Evolutionary conservation across 306 rosid species (phyloP).

Genomic region (Cicer yamashitae): DNA sequence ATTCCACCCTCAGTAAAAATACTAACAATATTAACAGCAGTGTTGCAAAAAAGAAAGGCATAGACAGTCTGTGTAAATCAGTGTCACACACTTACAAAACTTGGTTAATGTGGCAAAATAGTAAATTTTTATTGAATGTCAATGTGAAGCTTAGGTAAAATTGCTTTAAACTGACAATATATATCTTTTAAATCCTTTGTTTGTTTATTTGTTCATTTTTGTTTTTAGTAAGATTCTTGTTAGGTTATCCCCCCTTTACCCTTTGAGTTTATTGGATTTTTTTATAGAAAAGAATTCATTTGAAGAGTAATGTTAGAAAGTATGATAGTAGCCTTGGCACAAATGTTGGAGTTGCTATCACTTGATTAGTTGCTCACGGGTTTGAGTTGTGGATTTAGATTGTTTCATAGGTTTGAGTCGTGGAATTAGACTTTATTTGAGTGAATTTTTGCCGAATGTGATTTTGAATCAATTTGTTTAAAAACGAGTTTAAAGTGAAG

Average conservation of each 20-base stretch:
- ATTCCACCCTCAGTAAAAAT: too few species aligned
- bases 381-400: neutral
- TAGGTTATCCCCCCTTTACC: neutral
- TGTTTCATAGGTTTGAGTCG: neutral
- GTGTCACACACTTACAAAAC: too few species aligned
- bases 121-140: too few species aligned
- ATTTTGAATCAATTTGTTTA: neutral
- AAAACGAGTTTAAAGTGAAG: neutral
- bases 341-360: neutral
- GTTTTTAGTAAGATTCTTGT: slow-evolving; percentile 1
- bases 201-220: neutral
- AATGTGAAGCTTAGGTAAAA: too few species aligned
- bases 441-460: neutral
- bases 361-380: neutral
- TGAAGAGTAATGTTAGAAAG: slow-evolving; percentile 3
- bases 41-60: too few species aligned
- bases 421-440: neutral
- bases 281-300: neutral
- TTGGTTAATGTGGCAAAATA: too few species aligned
- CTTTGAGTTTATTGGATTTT: neutral
- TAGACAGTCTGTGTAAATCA: too few species aligned
- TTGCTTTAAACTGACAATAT: too few species aligned
- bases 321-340: neutral
- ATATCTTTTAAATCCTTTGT: too few species aligned
- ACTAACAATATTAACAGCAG: too few species aligned